Percentiles rank a stretch among this genome's conserved stretches.
phyloP scores from a whole-genome alignment of 1,139 yeast genomes.

The Pichia sp. region DNA sequence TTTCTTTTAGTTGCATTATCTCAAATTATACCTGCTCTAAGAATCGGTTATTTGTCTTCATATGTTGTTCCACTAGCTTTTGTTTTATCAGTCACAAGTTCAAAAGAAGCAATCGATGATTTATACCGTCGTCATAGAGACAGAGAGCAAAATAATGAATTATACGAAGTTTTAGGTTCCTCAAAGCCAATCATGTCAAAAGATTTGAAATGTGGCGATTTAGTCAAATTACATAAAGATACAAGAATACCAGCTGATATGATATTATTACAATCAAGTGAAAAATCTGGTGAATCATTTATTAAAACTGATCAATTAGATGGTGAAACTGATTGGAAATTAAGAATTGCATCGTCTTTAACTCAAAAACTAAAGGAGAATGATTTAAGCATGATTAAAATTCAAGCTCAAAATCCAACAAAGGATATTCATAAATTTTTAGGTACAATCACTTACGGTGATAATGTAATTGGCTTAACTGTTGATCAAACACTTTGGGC shows the following conservation, averaged over 20 bases:
- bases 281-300: slow-evolving; percentile 78
- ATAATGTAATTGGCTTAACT: slow-evolving; percentile 57
- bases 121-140: slow-evolving; percentile 86
- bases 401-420: slow-evolving; percentile 71
- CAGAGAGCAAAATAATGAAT: slow-evolving; percentile 77
- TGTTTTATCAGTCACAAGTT: slow-evolving; percentile 87
- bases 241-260: slow-evolving; percentile 90
- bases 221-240: slow-evolving; percentile 76
- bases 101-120: slow-evolving; percentile 94
- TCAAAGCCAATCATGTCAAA: slow-evolving; percentile 49
- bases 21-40: slow-evolving; percentile 81
- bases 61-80: slow-evolving; percentile 92
- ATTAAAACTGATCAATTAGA: slow-evolving; percentile 96
- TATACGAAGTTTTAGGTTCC: slow-evolving; percentile 61
- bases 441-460: slow-evolving; percentile 55
- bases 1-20: slow-evolving; percentile 90
- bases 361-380: slow-evolving; percentile 55
- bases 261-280: slow-evolving; percentile 78
- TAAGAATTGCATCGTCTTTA: slow-evolving; percentile 65
- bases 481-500: slow-evolving; percentile 98
- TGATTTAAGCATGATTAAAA: slow-evolving; percentile 41
- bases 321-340: slow-evolving; percentile 99
- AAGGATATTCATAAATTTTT: slow-evolving; percentile 75
- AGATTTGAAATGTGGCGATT: slow-evolving; percentile 76
- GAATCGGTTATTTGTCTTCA: slow-evolving; percentile 90